These are phyloP conservation scores for Pseudotulostoma volvatum DNA, from an alignment of 495 filamentous ascomycete genomes.

Conservation along the genomic window DNA sequence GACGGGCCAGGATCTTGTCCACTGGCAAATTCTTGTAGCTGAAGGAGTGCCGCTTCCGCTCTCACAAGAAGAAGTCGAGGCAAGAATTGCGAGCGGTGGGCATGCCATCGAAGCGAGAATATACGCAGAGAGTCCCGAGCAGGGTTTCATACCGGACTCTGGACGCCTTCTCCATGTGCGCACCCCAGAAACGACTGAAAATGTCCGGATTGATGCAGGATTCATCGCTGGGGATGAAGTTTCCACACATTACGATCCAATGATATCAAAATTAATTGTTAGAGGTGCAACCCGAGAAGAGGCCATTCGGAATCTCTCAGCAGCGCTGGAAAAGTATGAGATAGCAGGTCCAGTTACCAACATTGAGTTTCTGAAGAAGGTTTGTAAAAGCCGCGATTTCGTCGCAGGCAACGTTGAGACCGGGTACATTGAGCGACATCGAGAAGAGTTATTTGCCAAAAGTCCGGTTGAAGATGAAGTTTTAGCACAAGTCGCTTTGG, in stretches of 20 bases:
- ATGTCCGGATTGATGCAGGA: constrained; percentile 80
- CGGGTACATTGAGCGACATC: constrained; percentile 83
- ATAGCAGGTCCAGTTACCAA: constrained; percentile 87
- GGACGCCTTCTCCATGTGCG: constrained; percentile 72
- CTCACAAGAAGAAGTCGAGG: constrained; percentile 67
- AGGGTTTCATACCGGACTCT: constrained; percentile 84
- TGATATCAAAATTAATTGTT: constrained; percentile 99
- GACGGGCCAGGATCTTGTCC: constrained; percentile 84
- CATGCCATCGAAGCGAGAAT: constrained; percentile 91
- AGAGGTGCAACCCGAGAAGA: constrained; percentile 58
- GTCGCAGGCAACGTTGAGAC: constrained; percentile 84
- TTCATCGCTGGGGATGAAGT: constrained; percentile 85
- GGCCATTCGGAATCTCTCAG: constrained; percentile 64
- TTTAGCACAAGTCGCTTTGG: constrained; percentile 72
- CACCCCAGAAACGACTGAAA: constrained; percentile 49
- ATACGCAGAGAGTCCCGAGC: constrained; percentile 86
- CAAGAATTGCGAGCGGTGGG: constrained; percentile 54
- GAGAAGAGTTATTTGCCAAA: constrained; percentile 49
- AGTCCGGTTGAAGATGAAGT: constrained; percentile 42
- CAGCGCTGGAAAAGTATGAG: constrained; percentile 81
- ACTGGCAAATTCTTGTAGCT: constrained; percentile 91
- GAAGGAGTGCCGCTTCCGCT: constrained; percentile 76
- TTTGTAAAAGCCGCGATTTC: constrained; percentile 68
- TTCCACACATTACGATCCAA: constrained; percentile 91
- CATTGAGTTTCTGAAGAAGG: constrained; percentile 83